Evolutionary conservation across 306 rosid genomes (phyloP), one percentile per base, ranked within the genome.

Genomic region (Glycine soja): DNA sequence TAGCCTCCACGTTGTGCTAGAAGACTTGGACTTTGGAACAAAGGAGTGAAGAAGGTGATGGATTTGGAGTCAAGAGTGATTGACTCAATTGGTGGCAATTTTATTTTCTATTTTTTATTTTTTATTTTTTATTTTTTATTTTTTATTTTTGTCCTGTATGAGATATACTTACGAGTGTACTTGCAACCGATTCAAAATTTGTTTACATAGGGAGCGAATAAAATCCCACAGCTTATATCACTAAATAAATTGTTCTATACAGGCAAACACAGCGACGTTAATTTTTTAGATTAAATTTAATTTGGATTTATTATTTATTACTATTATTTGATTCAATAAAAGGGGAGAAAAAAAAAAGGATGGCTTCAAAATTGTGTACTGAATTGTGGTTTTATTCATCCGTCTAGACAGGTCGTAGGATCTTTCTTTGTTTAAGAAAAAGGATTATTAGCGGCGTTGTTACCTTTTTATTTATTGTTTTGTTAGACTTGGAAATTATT

Each of bases 21-120:
- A n/a, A 80, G 90, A 85, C 84, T 89, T 88, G 84, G 88, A 86
- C 82, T 79, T 76, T 45, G 24, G 48, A 72, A 57, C 24, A 47
- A 36, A 36, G 40, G 40, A 36, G 40, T 3, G 40, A 36, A 36
- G 38, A 36, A 62, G 18, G 43, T 43, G 86, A 24, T 24, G 2
- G 30, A 24, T 24, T 24, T 24, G 30, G 30, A 76, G 79, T 81
- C 88, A 70, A 81, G 48, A 59, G 84, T 76, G 71, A 54, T 74
- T 61, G 9, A 75, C 30, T 19, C 56, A 34, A 8, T 77, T 8
- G 4, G 5, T 30, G 15, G 32, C 16, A 30, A 34, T 34, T n/a
- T n/a, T n/a, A n/a, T n/a, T n/a, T n/a, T n/a, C n/a, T n/a, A n/a
- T n/a, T n/a, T n/a, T n/a, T n/a, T n/a, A n/a, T n/a, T n/a, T n/a